A percentile compares a stretch with the other conserved stretches of the same genome.
Evolutionary conservation across 306 rosid genomes (phyloP).

Genomic region (Prunus campanulata): DNA sequence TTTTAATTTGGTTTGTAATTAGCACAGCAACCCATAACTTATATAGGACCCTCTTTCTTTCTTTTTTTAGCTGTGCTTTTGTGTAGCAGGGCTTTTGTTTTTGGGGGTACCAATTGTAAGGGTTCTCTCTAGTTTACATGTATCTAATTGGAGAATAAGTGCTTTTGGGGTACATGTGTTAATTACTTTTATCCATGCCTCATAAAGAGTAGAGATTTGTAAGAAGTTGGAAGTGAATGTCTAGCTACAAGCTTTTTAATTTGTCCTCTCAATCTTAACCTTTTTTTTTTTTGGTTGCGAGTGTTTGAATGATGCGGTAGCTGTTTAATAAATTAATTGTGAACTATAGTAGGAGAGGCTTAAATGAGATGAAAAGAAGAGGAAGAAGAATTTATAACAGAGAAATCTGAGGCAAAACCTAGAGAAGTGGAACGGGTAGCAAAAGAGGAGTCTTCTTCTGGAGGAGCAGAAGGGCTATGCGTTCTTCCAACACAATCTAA

Average conservation of each 20-base stretch:
- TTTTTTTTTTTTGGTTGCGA: too few relatives aligned
- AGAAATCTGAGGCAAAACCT: too few relatives aligned
- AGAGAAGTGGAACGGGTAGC: too few relatives aligned
- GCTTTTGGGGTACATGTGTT: background rate
- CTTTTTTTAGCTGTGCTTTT: conserved; percentile 28
- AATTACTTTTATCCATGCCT: background rate
- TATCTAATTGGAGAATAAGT: background rate
- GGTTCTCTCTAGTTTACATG: background rate
- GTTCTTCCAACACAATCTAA: too few relatives aligned
- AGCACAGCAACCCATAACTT: background rate
- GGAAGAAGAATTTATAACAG: too few relatives aligned
- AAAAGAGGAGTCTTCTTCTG: too few relatives aligned
- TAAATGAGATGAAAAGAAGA: too few relatives aligned
- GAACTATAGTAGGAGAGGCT: too few relatives aligned
- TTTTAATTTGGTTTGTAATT: background rate
- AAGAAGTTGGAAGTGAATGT: background rate
- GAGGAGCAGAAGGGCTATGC: too few relatives aligned
- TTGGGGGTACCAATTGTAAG: background rate
- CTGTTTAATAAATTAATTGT: too few relatives aligned
- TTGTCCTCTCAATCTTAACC: background rate
- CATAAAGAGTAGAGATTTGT: background rate
- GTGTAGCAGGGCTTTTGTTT: conserved; percentile 10
- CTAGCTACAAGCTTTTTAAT: background rate
- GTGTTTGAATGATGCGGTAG: too few relatives aligned
- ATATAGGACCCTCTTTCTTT: background rate